phyloP scores from a whole-genome alignment of 2,329 filamentous ascomycete species.

The Colletotrichum sp. region DNA sequence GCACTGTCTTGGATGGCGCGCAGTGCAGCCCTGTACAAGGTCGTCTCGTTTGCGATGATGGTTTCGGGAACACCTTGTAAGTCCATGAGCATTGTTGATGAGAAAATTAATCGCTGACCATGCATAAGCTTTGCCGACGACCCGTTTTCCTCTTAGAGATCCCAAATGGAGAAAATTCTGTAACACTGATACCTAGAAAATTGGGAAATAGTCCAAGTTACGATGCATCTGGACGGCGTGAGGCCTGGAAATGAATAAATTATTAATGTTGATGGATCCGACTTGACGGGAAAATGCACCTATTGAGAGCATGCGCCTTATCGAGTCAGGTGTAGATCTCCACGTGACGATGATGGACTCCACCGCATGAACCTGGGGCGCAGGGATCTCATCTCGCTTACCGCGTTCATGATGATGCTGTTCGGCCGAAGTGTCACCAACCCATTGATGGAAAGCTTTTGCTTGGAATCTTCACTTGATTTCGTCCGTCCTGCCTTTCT shows the following conservation, averaged over 20 bases:
- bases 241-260: neutral
- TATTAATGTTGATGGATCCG: neutral
- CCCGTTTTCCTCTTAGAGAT: neutral
- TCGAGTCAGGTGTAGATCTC: neutral
- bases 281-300: neutral
- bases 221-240: neutral
- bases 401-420: neutral
- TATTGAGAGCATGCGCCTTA: neutral
- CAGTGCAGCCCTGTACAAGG: slow-evolving; percentile 12
- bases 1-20: neutral
- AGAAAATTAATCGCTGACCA: neutral
- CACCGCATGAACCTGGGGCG: neutral
- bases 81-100: neutral
- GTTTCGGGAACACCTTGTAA: slow-evolving; percentile 9
- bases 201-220: neutral
- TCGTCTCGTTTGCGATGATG: slow-evolving; percentile 6
- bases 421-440: neutral
- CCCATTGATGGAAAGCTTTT: neutral
- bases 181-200: neutral
- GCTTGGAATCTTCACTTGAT: neutral
- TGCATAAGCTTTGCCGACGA: slow-evolving; percentile 2
- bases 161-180: neutral
- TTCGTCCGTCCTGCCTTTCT: neutral
- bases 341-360: neutral
- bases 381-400: neutral